These are phyloP conservation scores for Phaseolus lunatus DNA, from an alignment of 306 rosid genomes.

Conservation along the genomic window DNA sequence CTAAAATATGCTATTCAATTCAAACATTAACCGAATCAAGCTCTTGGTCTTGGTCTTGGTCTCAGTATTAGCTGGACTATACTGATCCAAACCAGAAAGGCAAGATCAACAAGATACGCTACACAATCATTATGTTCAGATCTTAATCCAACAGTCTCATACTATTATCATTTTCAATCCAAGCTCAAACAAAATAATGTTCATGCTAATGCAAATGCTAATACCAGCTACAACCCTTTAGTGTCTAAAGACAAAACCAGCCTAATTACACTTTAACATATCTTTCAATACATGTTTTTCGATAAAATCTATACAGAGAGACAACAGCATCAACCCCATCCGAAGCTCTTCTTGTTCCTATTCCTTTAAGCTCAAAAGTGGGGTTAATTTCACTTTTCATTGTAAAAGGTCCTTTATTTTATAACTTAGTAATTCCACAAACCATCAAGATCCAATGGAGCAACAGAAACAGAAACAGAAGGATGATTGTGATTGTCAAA, in stretches of 20 bases:
- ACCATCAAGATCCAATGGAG: constrained; percentile 48
- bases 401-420: background rate
- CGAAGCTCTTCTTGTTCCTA: constrained; percentile 11
- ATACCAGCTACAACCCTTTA: constrained; percentile 31
- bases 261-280: constrained; percentile 50
- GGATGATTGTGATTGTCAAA: constrained; percentile 58
- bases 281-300: constrained; percentile 33
- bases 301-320: constrained; percentile 48
- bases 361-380: constrained; percentile 6
- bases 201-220: background rate
- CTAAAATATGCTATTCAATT: constrained; percentile 36
- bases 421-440: constrained; percentile 67
- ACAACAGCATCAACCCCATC: constrained; percentile 37
- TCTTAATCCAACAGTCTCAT: constrained; percentile 45
- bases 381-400: background rate
- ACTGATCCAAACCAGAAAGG: constrained; percentile 47
- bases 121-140: constrained; percentile 28
- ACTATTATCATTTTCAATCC: constrained; percentile 47
- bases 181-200: constrained; percentile 46
- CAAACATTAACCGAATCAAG: constrained; percentile 45
- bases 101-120: constrained; percentile 53
- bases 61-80: constrained; percentile 33
- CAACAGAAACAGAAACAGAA: constrained; percentile 53
- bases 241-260: constrained; percentile 33
- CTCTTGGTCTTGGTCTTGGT: constrained; percentile 30